Conservation (phyloP, 805 yeast species). For the Nakazawaea peltata region DNA sequence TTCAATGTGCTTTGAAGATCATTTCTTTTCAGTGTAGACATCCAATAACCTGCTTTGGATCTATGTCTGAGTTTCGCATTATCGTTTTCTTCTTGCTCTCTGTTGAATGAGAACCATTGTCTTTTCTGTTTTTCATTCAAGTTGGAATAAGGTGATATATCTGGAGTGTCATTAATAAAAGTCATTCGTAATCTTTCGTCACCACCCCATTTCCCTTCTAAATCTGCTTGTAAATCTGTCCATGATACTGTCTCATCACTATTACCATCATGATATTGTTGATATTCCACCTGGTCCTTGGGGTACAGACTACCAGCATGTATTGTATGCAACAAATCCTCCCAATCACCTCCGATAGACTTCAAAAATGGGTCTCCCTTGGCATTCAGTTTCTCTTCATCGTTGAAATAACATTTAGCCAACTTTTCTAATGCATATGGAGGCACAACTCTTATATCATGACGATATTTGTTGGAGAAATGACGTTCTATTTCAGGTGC, state of each 20-base stretch:
- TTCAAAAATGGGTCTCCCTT: conserved; percentile 16
- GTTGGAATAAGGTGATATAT: conserved; percentile 15
- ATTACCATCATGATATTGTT: not conserved
- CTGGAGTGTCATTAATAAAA: conserved; percentile 30
- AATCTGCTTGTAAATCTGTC: conserved; percentile 20
- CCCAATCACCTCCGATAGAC: conserved; percentile 15
- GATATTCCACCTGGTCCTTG: conserved; percentile 18
- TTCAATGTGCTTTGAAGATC: conserved; percentile 57
- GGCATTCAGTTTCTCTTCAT: conserved; percentile 10
- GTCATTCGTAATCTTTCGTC: conserved; percentile 51
- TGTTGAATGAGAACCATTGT: conserved; percentile 1
- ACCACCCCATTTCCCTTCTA: conserved; percentile 64
- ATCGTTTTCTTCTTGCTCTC: conserved; percentile 15
- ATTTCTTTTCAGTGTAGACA: conserved; percentile 52
- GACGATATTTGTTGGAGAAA: conserved; percentile 13
- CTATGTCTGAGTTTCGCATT: conserved; percentile 35
- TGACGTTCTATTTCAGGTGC: not conserved
- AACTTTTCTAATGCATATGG: conserved; percentile 57
- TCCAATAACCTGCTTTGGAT: conserved; percentile 61
- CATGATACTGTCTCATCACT: conserved; percentile 14
- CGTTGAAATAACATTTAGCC: conserved; percentile 32
- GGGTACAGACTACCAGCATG: conserved; percentile 20
- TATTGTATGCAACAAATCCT: conserved; percentile 14
- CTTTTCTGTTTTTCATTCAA: conserved; percentile 8
- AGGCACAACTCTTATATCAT: conserved; percentile 35